phyloP scores from a whole-genome alignment of 805 yeast species.

The Ogataea glucozyma region DNA sequence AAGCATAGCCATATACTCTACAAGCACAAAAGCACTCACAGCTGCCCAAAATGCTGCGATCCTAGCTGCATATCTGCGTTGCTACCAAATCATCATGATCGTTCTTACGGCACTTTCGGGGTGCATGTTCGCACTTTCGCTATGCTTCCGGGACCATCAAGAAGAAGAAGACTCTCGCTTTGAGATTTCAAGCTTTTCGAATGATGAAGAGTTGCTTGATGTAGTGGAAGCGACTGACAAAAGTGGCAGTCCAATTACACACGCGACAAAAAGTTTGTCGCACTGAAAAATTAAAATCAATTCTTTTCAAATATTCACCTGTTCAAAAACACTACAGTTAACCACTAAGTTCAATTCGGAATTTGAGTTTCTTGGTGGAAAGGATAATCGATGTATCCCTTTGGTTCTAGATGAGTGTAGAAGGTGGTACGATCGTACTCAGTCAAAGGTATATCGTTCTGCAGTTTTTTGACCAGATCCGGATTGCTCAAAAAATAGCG shows the following conservation, averaged over 20 bases:
- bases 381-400: constrained; percentile 49
- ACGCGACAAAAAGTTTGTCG: constrained; percentile 2
- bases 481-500: constrained; percentile 57
- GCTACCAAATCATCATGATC: constrained; percentile 17
- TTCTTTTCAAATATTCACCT: background rate
- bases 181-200: background rate
- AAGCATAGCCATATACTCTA: constrained; percentile 6
- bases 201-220: background rate
- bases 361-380: constrained; percentile 2
- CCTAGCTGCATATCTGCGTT: constrained; percentile 13
- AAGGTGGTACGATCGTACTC: constrained; percentile 50
- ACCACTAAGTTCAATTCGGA: background rate
- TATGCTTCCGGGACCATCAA: constrained; percentile 12
- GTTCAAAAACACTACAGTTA: background rate
- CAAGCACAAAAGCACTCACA: constrained; percentile 2
- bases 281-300: background rate
- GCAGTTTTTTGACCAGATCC: constrained; percentile 49
- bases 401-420: constrained; percentile 35
- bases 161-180: constrained; percentile 6
- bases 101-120: constrained; percentile 19
- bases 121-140: constrained; percentile 18
- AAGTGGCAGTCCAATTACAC: background rate
- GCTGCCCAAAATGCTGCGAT: constrained; percentile 1
- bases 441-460: constrained; percentile 41
- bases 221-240: constrained; percentile 1